Base-by-base conservation (phyloP, 2,329 filamentous ascomycete species). In the Ascochyta viciae-villosae region DNA sequence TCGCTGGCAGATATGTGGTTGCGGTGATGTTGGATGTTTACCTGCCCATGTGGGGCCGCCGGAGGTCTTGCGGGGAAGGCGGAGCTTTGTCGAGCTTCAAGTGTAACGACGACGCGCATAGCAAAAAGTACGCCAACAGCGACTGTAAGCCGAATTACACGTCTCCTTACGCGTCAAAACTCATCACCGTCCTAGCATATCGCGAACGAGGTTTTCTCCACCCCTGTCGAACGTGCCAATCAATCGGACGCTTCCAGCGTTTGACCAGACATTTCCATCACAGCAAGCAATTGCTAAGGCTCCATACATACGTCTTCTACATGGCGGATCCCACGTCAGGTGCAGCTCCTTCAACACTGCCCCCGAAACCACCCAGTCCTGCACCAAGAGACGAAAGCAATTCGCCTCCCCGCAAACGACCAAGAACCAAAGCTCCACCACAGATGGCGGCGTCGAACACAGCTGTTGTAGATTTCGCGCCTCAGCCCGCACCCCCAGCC, bases 351-450 rank as follows among this genome's bases (percentile, higher is more conserved):
- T n/a, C 42, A 8, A 40, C 40, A 24, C 42, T 62, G 9, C 45
- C 56, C 29, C 22, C 48, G 12, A 62, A 52, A 2, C 47, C 58
- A 8, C 54, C 48, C 9, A 51, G 50, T 9, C 52, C 52, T 6
- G 24, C 45, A 2, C 40, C 50, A 29, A 65, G 63, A 24, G 31
- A 56, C 27, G 58, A 61, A 33, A 42, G 56, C 23, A 44, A 50
- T 10, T 65, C 67, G 2, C 69, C 68, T 6, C 67, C 70, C 1
- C 68, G 65, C 31, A 74, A 74, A 43, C 64, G 71, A 24, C 71
- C 68, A 16, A 60, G 70, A 54, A 72, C 68, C 19, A 65, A 67
- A 76, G 72, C 62, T 73, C 77, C 48, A 67, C 61, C 63, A 2
- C 60, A 53, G n/a, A 40, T 23, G 19, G 31, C 41, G 7, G n/a